phyloP scores from a whole-genome alignment of 345 rosid genomes.

The Durio zibethinus region DNA sequence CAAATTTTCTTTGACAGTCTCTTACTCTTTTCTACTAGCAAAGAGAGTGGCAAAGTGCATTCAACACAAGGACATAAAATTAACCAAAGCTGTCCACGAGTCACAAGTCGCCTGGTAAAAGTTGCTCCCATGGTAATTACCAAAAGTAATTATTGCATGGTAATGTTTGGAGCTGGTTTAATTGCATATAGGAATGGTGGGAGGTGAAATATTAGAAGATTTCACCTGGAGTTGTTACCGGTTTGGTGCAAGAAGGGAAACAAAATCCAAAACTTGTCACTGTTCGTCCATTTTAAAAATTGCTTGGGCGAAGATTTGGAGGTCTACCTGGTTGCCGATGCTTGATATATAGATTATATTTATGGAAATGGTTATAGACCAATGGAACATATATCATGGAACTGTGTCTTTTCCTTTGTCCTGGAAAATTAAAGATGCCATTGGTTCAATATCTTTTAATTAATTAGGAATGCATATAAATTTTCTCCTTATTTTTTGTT shows the following conservation, averaged over 20 bases:
- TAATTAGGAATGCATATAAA: background rate
- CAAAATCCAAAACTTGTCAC: conserved; percentile 22
- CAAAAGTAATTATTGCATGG: background rate
- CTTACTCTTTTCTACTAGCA: background rate
- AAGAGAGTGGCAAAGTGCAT: background rate
- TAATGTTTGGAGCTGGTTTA: conserved; percentile 1
- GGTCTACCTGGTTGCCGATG: background rate
- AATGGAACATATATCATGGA: background rate
- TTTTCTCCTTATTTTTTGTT: background rate
- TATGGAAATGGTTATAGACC: background rate
- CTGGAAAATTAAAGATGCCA: background rate
- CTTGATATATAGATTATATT: no score
- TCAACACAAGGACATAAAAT: conserved; percentile 11
- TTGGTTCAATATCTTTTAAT: background rate
- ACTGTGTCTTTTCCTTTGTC: background rate
- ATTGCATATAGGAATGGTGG: background rate
- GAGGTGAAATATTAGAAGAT: conserved; percentile 10
- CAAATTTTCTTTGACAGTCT: no score
- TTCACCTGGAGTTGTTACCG: conserved; percentile 22
- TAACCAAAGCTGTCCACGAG: conserved; percentile 18
- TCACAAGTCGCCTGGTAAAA: background rate
- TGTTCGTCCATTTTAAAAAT: background rate
- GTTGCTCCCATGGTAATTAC: background rate
- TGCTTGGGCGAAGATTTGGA: background rate
- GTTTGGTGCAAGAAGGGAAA: conserved; percentile 26